Evolutionary conservation across 306 rosid genomes (phyloP), one percentile per base, ranked within the genome.

Genomic region (Quercus parvula): DNA sequence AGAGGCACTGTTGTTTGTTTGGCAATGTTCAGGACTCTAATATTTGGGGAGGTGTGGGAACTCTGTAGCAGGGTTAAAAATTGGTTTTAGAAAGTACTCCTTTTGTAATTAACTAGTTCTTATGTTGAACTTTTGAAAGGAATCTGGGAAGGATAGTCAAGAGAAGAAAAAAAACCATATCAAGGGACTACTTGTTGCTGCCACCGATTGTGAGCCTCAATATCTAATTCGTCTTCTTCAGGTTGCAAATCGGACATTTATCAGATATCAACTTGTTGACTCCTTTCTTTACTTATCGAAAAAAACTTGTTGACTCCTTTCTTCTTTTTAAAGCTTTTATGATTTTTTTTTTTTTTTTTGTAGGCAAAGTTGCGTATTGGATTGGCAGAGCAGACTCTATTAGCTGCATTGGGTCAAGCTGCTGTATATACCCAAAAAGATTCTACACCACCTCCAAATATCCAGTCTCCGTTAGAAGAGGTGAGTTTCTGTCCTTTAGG

Each of bases 381-480:
- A 67, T 84, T 77, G 74, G 98, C 94, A 0, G 99, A 93, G 88
- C 91, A 92, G 89, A 92, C 99, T 56, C 94, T 92, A 61, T 84
- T 95, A 82, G 91, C 98, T 84, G 97, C 99, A 76, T 70, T 95
- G 78, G 99, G 98, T 68, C 98, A 92, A 81, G 99, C 99, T 81
- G 92, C 97, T 57, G 91, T 89, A 63, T 76, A 90, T 84, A 79
- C 85, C 18, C 95, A 94, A 87, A 87, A 91, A 70, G 92, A 88
- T 80, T 90, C 94, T 62, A 82, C 78, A 69, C 91, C 96, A 5
- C 94, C 97, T 79, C 69, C 91, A 44, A 81, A 73, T 62, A 79
- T 89, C 81, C 91, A 90, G 77, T 87, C 92, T 84, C 97, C 98
- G 84, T 58, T 90, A 46, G 96, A 93, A 66, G 94, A 95, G 94